Conservation (phyloP, 352 stramenopile genomes). For the Globisporangium parvum region DNA sequence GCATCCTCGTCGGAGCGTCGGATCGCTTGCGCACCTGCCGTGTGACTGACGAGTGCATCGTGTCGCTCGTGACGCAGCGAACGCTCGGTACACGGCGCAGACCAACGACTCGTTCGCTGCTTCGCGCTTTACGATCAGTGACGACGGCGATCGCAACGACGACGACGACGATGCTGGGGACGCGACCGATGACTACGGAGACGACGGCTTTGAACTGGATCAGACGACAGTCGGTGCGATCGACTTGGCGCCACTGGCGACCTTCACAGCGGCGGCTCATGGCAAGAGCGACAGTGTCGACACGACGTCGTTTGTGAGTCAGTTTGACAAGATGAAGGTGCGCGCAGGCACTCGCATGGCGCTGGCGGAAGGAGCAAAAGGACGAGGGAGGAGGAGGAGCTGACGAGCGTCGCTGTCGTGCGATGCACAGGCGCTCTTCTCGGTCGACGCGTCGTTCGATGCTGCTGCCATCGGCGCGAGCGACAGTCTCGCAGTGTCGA, state of each 20-base stretch:
- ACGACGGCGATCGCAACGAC: constrained; percentile 2
- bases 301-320: constrained; percentile 17
- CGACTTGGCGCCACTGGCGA: constrained; percentile 1
- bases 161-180: constrained; percentile 15
- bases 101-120: constrained; percentile 3
- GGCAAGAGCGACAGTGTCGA: constrained; percentile 5
- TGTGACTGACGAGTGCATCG: not conserved
- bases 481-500: not conserved
- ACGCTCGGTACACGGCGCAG: constrained; percentile 12
- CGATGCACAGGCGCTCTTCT: constrained; percentile 16
- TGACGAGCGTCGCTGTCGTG: not conserved
- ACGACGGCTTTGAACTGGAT: constrained; percentile 65
- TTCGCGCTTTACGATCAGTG: constrained; percentile 1
- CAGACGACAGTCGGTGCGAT: constrained; percentile 28
- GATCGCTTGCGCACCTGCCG: too few relatives aligned
- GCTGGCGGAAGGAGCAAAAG: too few relatives aligned
- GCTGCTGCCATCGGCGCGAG: constrained; percentile 1
- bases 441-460: constrained; percentile 18
- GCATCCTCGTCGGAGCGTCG: too few relatives aligned
- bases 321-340: constrained; percentile 41
- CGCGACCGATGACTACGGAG: constrained; percentile 37
- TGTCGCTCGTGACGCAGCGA: not conserved
- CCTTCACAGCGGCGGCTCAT: constrained; percentile 1
- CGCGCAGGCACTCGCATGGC: too few relatives aligned
- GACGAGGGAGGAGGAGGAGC: not conserved